A percentile compares a stretch with the other conserved stretches of the same genome.
Conservation (phyloP, 2,329 filamentous ascomycete genomes). For the Dactylellina leptospora region DNA sequence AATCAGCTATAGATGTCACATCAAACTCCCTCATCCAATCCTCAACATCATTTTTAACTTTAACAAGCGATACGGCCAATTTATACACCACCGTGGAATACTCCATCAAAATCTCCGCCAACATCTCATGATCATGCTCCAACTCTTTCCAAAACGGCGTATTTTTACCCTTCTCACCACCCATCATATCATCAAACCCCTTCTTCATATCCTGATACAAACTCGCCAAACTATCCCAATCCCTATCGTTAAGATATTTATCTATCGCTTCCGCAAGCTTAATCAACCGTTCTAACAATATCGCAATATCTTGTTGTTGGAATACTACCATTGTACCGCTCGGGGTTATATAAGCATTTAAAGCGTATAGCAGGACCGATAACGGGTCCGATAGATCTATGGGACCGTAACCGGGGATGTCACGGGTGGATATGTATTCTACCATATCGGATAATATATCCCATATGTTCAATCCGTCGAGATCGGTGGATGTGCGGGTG, state of each 20-base stretch:
- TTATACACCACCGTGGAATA: too few relatives aligned
- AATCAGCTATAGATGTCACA: too few relatives aligned
- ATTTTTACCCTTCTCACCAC: too few relatives aligned
- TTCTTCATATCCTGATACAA: not conserved
- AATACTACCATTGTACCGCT: not conserved
- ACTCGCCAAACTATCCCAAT: conserved; percentile 11
- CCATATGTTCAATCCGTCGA: not conserved
- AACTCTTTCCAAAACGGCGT: too few relatives aligned
- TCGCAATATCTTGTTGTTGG: not conserved
- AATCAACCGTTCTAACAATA: not conserved
- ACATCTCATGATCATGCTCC: too few relatives aligned
- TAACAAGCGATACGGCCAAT: too few relatives aligned
- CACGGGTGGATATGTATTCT: not conserved
- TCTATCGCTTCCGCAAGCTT: not conserved
- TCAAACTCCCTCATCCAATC: too few relatives aligned
- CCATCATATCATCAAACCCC: too few relatives aligned
- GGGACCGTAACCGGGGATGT: not conserved
- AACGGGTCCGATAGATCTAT: not conserved
- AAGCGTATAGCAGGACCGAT: not conserved
- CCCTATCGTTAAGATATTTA: conserved; percentile 1
- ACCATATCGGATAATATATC: not conserved
- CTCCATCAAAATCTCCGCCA: too few relatives aligned
- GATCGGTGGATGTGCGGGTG: not conserved
- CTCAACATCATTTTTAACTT: too few relatives aligned
- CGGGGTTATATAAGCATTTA: not conserved